Evolutionary conservation across 2,329 filamentous ascomycete genomes (phyloP).

Genomic region (Cryphonectria japonica): DNA sequence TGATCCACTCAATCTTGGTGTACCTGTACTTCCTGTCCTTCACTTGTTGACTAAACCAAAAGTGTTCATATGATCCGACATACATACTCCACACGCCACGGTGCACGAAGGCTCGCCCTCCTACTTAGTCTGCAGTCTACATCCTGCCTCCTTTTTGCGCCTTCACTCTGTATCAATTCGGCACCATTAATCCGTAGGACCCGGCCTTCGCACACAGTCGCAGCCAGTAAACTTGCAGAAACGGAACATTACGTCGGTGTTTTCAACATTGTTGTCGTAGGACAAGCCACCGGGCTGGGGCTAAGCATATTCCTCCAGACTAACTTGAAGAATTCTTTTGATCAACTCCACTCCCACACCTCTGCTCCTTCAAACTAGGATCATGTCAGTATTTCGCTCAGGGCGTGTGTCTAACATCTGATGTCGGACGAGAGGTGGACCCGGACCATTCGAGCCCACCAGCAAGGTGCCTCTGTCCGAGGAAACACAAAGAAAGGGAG

Average conservation of each 20-base stretch:
- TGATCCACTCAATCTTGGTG: background rate
- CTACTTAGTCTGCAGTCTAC: background rate
- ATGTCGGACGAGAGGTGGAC: background rate
- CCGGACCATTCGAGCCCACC: background rate
- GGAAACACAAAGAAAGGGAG: background rate
- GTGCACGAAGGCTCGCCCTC: background rate
- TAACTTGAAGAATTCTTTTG: background rate
- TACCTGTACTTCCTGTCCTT: background rate
- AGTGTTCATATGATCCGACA: background rate
- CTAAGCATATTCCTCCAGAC: background rate
- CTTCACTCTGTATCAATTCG: background rate
- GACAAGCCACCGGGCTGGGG: background rate
- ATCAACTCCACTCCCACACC: background rate
- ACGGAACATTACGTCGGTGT: background rate
- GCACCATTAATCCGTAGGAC: background rate
- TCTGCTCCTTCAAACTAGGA: background rate
- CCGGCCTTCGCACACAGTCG: too few relatives aligned
- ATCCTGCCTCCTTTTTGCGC: background rate
- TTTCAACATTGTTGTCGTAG: background rate
- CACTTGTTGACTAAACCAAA: background rate
- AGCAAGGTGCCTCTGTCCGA: background rate
- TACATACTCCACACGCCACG: background rate
- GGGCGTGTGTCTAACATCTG: background rate
- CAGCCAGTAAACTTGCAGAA: background rate
- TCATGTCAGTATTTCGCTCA: background rate